Percentiles rank a stretch among this genome's conserved stretches.
These are phyloP conservation scores for Kurtzmaniella quercitrusa DNA, from an alignment of 1,139 yeast genomes.

Conservation along the genomic window DNA sequence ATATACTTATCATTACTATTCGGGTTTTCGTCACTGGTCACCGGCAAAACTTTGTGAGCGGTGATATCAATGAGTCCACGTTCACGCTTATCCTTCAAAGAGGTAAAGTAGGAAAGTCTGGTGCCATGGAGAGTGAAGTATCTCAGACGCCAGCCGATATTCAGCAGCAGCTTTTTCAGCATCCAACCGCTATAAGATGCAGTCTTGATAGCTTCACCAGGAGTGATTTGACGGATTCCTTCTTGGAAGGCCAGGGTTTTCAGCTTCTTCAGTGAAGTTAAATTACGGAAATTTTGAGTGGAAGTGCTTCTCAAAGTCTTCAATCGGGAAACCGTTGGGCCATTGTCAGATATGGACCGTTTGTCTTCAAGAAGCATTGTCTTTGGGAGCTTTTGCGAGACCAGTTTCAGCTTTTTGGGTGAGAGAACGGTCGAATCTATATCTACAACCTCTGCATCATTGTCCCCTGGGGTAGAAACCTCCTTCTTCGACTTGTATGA, in stretches of 20 bases:
- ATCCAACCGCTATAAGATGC: conserved; percentile 92
- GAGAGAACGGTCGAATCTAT: conserved; percentile 31
- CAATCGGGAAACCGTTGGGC: conserved; percentile 24
- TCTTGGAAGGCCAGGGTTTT: conserved; percentile 91
- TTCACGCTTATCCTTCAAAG: conserved; percentile 77
- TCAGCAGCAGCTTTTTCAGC: conserved; percentile 80
- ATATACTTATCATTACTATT: conserved; percentile 73
- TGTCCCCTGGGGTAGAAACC: not conserved
- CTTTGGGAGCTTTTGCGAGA: conserved; percentile 6
- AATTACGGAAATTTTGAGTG: conserved; percentile 40
- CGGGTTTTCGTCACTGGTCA: conserved; percentile 44
- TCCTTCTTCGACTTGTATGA: not conserved
- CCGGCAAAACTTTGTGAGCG: conserved; percentile 80
- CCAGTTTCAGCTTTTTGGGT: conserved; percentile 34
- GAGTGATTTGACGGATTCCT: conserved; percentile 75
- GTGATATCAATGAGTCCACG: conserved; percentile 94
- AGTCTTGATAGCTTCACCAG: conserved; percentile 70
- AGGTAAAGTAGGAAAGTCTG: conserved; percentile 79
- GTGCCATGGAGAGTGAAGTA: conserved; percentile 91
- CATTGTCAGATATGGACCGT: conserved; percentile 28
- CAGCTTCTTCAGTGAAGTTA: conserved; percentile 48
- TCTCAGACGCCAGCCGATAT: conserved; percentile 89
- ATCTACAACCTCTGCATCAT: conserved; percentile 18
- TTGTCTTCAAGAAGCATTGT: conserved; percentile 23
- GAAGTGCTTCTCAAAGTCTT: conserved; percentile 42